These are phyloP conservation scores for Ambrosiella cleistominuta DNA, from an alignment of 2,329 filamentous ascomycete species.

Conservation along the genomic window DNA sequence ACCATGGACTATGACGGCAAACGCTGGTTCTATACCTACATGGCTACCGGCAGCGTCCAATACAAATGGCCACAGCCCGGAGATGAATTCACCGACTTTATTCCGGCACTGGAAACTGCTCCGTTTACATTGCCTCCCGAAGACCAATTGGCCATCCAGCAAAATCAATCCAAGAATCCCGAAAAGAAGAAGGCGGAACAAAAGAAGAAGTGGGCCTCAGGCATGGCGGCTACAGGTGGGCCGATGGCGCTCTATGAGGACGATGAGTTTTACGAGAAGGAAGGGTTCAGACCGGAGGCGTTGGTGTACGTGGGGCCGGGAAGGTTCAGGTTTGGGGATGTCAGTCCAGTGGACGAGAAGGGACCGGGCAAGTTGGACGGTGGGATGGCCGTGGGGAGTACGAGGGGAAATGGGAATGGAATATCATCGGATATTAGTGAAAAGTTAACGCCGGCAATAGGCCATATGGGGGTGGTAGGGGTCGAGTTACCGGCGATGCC, in stretches of 20 bases:
- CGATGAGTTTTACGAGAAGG: constrained; percentile 20
- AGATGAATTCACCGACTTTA: constrained; percentile 39
- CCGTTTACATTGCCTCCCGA: constrained; percentile 30
- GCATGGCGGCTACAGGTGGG: constrained; percentile 15
- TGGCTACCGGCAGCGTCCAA: constrained; percentile 34
- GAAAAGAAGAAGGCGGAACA: not conserved
- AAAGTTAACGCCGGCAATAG: constrained; percentile 5
- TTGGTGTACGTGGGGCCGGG: constrained; percentile 36
- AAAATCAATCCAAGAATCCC: constrained; percentile 25
- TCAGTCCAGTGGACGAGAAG: constrained; percentile 27
- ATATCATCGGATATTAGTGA: constrained; percentile 7
- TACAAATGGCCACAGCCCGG: constrained; percentile 39
- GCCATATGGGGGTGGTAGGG: not conserved
- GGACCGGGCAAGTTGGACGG: constrained; percentile 15
- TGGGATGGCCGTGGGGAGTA: not conserved
- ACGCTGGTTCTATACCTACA: constrained; percentile 42
- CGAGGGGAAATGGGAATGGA: not conserved
- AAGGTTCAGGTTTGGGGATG: constrained; percentile 22
- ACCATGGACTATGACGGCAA: constrained; percentile 39
- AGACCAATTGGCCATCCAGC: constrained; percentile 34
- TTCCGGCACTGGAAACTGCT: constrained; percentile 20
- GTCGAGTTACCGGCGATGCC: not conserved
- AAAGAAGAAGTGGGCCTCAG: not conserved
- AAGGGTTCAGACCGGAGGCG: constrained; percentile 33
- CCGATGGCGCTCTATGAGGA: constrained; percentile 17